Percentiles rank a stretch among this genome's conserved stretches.
phyloP scores from a whole-genome alignment of 192 early-diverging fungal genomes.

The Gonapodya prolifera region DNA sequence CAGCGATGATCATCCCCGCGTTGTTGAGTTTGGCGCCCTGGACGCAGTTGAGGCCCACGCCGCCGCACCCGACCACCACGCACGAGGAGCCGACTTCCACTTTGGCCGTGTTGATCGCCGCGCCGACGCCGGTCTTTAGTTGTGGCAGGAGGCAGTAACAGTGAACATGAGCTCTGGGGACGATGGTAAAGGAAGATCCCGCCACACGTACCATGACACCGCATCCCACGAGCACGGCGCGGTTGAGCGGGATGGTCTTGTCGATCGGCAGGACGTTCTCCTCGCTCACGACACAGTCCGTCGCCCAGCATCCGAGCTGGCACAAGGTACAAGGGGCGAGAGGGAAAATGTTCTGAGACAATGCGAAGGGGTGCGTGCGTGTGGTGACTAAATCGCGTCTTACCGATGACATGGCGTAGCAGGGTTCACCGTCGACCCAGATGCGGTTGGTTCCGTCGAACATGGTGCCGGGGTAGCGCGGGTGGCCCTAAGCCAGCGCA shows the following conservation, averaged over 20 bases:
- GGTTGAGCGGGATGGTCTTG: conserved; percentile 5
- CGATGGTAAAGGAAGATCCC: neutral
- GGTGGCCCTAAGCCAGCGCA: neutral
- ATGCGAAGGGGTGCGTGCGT: neutral
- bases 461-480: neutral
- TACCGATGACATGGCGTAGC: neutral
- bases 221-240: conserved; percentile 2
- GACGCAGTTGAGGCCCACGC: conserved; percentile 79
- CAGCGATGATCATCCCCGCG: conserved; percentile 57
- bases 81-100: conserved; percentile 62
- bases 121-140: conserved; percentile 86
- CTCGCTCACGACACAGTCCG: neutral
- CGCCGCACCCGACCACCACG: conserved; percentile 75
- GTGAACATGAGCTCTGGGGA: too few species aligned
- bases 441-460: neutral
- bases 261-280: neutral
- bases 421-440: neutral
- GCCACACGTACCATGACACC: neutral
- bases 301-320: neutral
- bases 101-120: conserved; percentile 86
- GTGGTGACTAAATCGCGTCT: neutral
- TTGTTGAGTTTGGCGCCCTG: conserved; percentile 53
- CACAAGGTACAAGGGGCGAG: neutral
- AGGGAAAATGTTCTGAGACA: neutral
- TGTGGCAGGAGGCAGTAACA: too few species aligned